Percentiles rank a stretch among this genome's conserved stretches.
Conservation (phyloP, 2,329 filamentous ascomycete genomes). For the Alternaria conjuncta region DNA sequence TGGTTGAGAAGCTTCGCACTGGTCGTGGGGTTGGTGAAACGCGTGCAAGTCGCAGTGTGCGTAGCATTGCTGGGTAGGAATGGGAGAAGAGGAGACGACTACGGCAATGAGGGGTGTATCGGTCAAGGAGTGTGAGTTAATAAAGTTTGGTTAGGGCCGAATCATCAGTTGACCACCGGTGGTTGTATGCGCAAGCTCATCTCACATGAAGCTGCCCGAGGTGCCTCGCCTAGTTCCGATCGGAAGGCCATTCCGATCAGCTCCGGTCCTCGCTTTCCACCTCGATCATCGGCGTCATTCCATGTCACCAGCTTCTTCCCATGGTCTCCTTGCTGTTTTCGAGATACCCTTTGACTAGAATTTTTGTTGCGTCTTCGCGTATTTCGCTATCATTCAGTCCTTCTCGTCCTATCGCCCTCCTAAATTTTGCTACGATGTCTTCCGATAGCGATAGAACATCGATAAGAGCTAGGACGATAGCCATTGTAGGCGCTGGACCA, state of each 20-base stretch:
- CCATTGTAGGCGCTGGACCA: conserved; percentile 83
- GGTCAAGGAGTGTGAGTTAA: background rate
- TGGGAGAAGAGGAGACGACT: no score
- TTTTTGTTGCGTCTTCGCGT: background rate
- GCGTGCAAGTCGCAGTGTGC: conserved; percentile 23
- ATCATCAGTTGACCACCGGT: background rate
- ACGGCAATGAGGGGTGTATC: background rate
- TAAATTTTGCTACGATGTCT: conserved; percentile 2
- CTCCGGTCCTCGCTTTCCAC: conserved; percentile 17
- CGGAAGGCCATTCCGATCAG: conserved; percentile 16
- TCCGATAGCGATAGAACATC: conserved; percentile 17
- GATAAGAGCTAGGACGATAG: conserved; percentile 64
- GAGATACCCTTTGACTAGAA: background rate
- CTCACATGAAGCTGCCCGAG: background rate
- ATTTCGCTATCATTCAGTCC: background rate
- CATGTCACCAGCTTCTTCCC: background rate
- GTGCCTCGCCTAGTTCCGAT: conserved; percentile 10
- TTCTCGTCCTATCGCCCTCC: background rate
- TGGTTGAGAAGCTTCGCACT: conserved; percentile 32
- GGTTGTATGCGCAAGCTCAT: background rate
- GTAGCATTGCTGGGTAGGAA: conserved; percentile 21
- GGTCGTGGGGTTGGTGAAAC: conserved; percentile 9
- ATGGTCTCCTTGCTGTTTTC: background rate
- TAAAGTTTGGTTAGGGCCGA: background rate
- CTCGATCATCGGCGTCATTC: background rate